Conservation (phyloP, 345 rosid genomes). For the Cardamine occulta region DNA sequence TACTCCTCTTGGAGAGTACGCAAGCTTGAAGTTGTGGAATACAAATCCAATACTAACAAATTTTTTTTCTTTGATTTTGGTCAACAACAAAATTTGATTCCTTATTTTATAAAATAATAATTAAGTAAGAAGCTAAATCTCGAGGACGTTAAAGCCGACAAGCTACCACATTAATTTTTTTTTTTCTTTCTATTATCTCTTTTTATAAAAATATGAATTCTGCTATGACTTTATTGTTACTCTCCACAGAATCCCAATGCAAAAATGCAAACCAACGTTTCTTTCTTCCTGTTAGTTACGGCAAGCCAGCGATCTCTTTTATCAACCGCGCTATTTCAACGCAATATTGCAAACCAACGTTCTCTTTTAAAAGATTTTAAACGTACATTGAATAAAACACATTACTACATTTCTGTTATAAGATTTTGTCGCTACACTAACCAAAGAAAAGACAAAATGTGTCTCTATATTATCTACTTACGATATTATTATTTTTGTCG, state of each 20-base stretch:
- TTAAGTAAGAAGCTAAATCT: neutral
- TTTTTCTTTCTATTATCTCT: neutral
- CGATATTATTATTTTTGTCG: neutral
- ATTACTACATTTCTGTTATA: neutral
- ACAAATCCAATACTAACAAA: no score
- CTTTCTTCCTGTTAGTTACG: neutral
- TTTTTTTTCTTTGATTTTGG: neutral
- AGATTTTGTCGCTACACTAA: neutral
- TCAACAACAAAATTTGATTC: neutral
- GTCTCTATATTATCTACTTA: neutral
- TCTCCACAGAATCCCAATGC: slow-evolving; percentile 24
- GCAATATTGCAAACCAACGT: neutral
- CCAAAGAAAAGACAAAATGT: no score
- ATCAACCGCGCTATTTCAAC: neutral
- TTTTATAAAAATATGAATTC: neutral
- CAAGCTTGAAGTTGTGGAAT: neutral
- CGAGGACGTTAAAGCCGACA: slow-evolving; percentile 21
- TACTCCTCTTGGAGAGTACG: no score
- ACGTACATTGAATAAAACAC: neutral
- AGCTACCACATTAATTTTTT: neutral
- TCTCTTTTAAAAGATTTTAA: neutral
- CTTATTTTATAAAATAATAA: neutral
- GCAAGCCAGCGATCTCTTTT: neutral
- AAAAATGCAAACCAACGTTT: slow-evolving; percentile 9
- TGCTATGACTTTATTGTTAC: slow-evolving; percentile 18